Evolutionary conservation across 371 early-diverging fungal genomes (phyloP).

Genomic region (Polyrhizophydium stewartii): DNA sequence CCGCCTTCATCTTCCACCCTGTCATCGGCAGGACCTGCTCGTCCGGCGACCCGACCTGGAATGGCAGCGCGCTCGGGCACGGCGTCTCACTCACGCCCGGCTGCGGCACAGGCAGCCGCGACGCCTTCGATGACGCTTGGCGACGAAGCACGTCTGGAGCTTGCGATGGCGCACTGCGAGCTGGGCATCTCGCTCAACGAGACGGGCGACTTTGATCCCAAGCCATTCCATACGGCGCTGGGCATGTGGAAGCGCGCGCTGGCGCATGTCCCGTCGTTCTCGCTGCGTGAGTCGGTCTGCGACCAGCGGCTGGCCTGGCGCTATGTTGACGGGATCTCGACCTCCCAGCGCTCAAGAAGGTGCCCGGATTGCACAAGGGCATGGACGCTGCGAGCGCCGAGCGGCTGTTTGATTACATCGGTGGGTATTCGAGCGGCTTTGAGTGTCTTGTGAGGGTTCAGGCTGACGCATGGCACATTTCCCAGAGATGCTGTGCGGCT

Average conservation of each 20-base stretch:
- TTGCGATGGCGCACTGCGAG: constrained; percentile 57
- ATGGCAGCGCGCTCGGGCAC: no score
- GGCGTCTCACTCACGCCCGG: no score
- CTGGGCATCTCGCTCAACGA: constrained; percentile 46
- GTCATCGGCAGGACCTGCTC: neutral
- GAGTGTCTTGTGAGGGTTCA: neutral
- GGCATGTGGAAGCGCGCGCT: constrained; percentile 56
- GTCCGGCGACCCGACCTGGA: no score
- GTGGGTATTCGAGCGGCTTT: neutral
- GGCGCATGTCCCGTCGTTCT: constrained; percentile 12
- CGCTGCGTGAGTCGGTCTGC: constrained; percentile 6
- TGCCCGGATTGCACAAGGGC: no score
- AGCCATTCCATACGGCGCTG: constrained; percentile 48
- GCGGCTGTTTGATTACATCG: constrained; percentile 1
- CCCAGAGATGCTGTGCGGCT: constrained; percentile 40
- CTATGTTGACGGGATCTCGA: no score
- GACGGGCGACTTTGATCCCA: constrained; percentile 11
- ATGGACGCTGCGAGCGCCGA: no score
- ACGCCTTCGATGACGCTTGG: neutral
- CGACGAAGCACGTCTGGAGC: constrained; percentile 25
- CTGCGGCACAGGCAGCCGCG: no score
- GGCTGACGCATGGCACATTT: neutral
- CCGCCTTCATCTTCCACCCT: neutral
- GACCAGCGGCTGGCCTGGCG: no score
- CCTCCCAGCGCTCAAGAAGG: no score